Percentiles rank a stretch among this genome's conserved stretches.
These are phyloP conservation scores for Aureobasidium sp. DNA, from an alignment of 2,329 filamentous ascomycete species.

Conservation along the genomic window DNA sequence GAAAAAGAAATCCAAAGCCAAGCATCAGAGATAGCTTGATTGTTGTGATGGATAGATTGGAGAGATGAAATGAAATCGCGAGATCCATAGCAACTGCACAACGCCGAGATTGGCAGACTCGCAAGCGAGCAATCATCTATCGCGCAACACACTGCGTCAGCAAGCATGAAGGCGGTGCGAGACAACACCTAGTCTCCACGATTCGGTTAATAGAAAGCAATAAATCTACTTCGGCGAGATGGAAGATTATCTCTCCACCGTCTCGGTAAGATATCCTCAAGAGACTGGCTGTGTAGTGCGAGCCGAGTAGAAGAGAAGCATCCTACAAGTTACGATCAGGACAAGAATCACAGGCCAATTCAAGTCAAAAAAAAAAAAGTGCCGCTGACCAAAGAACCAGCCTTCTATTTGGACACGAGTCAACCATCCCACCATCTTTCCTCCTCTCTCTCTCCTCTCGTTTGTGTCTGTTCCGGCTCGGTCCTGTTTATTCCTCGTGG, in stretches of 20 bases:
- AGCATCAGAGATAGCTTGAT: neutral
- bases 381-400: neutral
- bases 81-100: neutral
- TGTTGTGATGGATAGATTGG: neutral
- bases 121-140: neutral
- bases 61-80: neutral
- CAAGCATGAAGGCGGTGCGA: neutral
- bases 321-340: neutral
- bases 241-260: neutral
- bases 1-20: neutral
- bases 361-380: too few relatives aligned
- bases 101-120: neutral
- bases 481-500: slow-evolving; percentile 4
- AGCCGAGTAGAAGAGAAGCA: neutral
- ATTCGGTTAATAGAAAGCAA: neutral
- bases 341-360: neutral
- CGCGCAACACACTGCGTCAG: neutral
- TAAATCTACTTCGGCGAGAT: neutral
- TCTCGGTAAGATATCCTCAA: neutral
- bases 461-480: slow-evolving; percentile 6
- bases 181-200: neutral
- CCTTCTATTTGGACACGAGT: neutral
- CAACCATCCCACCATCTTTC: neutral
- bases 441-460: neutral
- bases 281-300: neutral